These are phyloP conservation scores for Aspergillus nanangensis DNA, from an alignment of 495 filamentous ascomycete genomes.

Conservation along the genomic window DNA sequence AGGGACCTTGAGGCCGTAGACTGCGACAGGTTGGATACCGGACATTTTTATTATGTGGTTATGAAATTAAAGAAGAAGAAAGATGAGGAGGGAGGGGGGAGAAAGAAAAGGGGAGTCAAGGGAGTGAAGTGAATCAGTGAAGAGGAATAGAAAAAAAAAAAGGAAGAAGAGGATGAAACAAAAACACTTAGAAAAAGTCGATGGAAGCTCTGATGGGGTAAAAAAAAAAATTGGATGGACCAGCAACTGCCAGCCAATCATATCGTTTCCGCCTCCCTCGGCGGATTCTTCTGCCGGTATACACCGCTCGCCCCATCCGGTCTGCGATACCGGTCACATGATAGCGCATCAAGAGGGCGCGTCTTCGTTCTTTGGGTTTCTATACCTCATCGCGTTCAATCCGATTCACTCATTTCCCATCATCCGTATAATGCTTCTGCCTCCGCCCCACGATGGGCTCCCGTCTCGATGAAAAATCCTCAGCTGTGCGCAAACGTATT, in stretches of 20 bases:
- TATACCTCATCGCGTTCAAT: conserved; percentile 7
- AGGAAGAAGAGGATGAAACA: conserved; percentile 6
- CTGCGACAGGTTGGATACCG: conserved; percentile 66
- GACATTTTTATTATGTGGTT: conserved; percentile 34
- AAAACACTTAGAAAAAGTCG: conserved; percentile 14
- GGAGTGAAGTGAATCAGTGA: conserved; percentile 5
- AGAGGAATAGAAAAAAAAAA: conserved; percentile 3
- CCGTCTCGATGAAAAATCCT: conserved; percentile 69
- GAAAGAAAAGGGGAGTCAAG: conserved; percentile 14
- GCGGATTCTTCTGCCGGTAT: too few species aligned
- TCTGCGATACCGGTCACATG: too few species aligned
- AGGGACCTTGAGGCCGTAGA: conserved; percentile 87
- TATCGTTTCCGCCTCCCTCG: too few species aligned
- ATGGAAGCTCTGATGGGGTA: too few species aligned
- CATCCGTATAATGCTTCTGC: conserved; percentile 17
- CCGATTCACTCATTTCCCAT: too few species aligned
- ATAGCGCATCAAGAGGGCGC: too few species aligned
- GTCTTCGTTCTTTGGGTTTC: neutral
- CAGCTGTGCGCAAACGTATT: conserved; percentile 76
- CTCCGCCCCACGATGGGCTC: conserved; percentile 65
- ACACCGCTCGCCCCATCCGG: too few species aligned
- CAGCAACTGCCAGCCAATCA: too few species aligned
- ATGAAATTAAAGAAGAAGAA: conserved; percentile 21
- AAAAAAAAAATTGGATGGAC: too few species aligned
- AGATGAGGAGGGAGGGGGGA: conserved; percentile 18